These are phyloP conservation scores for Phaffomyces antillensis DNA, from an alignment of 805 yeast genomes.

Conservation along the genomic window DNA sequence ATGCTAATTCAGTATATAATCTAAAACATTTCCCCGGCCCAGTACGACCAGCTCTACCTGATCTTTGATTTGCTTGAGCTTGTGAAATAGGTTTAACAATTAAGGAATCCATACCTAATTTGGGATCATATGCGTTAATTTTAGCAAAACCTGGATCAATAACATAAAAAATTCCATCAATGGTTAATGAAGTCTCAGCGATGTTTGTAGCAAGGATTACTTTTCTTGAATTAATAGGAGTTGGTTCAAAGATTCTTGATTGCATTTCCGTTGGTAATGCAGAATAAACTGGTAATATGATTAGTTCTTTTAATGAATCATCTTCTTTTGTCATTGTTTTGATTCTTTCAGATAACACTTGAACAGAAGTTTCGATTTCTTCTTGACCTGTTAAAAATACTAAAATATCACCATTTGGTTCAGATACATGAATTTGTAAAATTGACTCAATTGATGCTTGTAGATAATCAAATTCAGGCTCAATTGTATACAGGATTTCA, in stretches of 20 bases:
- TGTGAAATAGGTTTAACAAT: slow-evolving; percentile 81
- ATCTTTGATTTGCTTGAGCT: slow-evolving; percentile 92
- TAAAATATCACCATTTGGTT: slow-evolving; percentile 69
- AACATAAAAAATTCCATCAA: slow-evolving; percentile 87
- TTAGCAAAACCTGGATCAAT: slow-evolving; percentile 95
- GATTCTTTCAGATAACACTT: slow-evolving; percentile 57
- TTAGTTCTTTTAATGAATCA: slow-evolving; percentile 52
- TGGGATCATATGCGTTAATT: slow-evolving; percentile 80
- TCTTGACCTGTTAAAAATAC: slow-evolving; percentile 90
- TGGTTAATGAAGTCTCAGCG: slow-evolving; percentile 95
- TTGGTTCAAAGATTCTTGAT: slow-evolving; percentile 79
- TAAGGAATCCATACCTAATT: slow-evolving; percentile 86
- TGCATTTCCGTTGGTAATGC: slow-evolving; percentile 89
- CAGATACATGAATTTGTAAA: slow-evolving; percentile 77
- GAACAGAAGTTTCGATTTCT: slow-evolving; percentile 88
- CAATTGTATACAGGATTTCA: slow-evolving; percentile 68
- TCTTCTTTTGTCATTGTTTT: slow-evolving; percentile 45
- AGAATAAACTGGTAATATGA: slow-evolving; percentile 84
- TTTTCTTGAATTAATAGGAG: slow-evolving; percentile 77
- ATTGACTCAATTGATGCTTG: slow-evolving; percentile 80
- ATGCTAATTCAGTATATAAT: slow-evolving; percentile 82
- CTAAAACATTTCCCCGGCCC: slow-evolving; percentile 94
- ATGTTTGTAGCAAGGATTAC: slow-evolving; percentile 93
- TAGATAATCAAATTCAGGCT: slow-evolving; percentile 82
- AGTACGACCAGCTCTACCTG: slow-evolving; percentile 97